phyloP scores from a whole-genome alignment of 306 rosid genomes.

The Pyrus betulifolia region DNA sequence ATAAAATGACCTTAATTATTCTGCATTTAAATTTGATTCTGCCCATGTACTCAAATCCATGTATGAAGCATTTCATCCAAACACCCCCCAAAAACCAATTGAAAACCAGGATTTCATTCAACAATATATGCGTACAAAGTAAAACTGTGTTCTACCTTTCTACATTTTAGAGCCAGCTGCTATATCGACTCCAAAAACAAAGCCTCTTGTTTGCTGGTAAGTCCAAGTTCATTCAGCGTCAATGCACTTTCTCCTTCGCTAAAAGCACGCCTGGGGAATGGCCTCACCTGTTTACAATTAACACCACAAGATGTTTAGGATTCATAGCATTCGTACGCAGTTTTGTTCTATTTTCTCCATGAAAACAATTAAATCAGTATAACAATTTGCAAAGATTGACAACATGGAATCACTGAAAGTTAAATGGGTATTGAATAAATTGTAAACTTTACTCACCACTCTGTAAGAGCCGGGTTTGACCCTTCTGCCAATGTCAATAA shows the following conservation, averaged over 20 bases:
- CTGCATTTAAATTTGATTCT: slow-evolving; percentile 6
- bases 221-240: slow-evolving; percentile 62
- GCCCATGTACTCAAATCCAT: slow-evolving; percentile 15
- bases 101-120: slow-evolving; percentile 19
- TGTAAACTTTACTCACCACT: slow-evolving; percentile 55
- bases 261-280: slow-evolving; percentile 81
- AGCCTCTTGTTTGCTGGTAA: slow-evolving; percentile 88
- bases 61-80: slow-evolving; percentile 15
- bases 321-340: not conserved
- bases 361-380: not conserved
- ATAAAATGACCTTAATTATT: not conserved
- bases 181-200: slow-evolving; percentile 73
- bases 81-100: slow-evolving; percentile 18
- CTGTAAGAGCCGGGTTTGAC: slow-evolving; percentile 79
- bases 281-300: slow-evolving; percentile 62
- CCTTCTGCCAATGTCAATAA: slow-evolving; percentile 71
- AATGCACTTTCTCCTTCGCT: slow-evolving; percentile 56
- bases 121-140: slow-evolving; percentile 21
- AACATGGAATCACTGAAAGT: not conserved
- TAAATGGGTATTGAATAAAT: not conserved
- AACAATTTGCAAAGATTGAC: not conserved
- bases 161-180: slow-evolving; percentile 24
- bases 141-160: slow-evolving; percentile 27
- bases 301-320: not conserved
- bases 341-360: not conserved